Base-by-base conservation (phyloP, 2,329 filamentous ascomycete genomes). In the Alternaria sp. region DNA sequence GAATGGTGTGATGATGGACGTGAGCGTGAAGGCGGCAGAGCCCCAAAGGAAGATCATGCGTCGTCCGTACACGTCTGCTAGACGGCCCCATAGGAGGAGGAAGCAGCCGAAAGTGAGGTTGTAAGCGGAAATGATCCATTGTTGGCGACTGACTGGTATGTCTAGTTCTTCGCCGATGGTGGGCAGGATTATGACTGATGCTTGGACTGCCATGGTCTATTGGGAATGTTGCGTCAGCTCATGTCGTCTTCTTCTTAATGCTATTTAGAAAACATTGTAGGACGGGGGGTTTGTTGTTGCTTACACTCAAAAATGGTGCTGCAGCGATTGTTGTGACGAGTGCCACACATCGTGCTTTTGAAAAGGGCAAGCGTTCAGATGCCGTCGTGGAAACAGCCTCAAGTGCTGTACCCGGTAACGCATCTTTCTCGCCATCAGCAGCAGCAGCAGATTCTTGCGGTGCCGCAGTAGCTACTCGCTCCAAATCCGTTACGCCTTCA, bases 101-200 rank as follows among this genome's bases (percentile, higher is more conserved):
- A 91, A 90, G 74, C 88, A 90, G 48, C 88, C 89, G 67, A 91
- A 91, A 0, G 87, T 82, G 16, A 91, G 82, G 4, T 86, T 83
- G 70, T 91, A 91, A 0, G 88, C 85, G 0, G 88, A 90, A 0
- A 91, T 81, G 62, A 91, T 83, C 88, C 89, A 91, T 78, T 90
- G 88, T 59, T 86, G 82, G 16, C 87, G 82, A 27, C 82, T 82
- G 40, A 85, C 83, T 1, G 88, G 88, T 20, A 90, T 87, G 53
- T 74, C 62, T 5, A 90, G 80, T 11, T 85, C 84, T 27, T 79
- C 69, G 38, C 86, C 86, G 34, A 90, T 89, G n/a, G 83, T 85
- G 0, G 88, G 88, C 16, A 90, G 79, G 51, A 89, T 85, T 62
- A 90, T 89, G 59, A 90, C 85, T 4, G 87, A 83, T 2, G 85